Percentiles rank a stretch among this genome's conserved stretches.
Conservation (phyloP, 1,284 basidiomycete genomes). For the Ceratobasidium sp. region DNA sequence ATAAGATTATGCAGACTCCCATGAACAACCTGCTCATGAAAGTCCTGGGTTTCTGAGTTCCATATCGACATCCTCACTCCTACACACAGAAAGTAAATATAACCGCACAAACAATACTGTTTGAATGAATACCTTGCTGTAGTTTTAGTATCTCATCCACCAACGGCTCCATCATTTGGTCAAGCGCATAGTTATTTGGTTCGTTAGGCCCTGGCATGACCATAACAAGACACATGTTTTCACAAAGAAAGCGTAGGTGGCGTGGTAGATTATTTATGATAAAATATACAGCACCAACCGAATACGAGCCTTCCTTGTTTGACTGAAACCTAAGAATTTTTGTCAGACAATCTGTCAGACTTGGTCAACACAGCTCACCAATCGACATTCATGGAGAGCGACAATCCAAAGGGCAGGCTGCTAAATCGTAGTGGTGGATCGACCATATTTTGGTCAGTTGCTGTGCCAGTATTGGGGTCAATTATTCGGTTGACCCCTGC, state of each 20-base stretch:
- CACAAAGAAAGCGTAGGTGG: conserved; percentile 3
- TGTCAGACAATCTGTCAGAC: background rate
- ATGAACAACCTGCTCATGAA: background rate
- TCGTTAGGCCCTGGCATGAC: conserved; percentile 25
- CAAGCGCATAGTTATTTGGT: background rate
- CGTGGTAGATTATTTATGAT: conserved; percentile 6
- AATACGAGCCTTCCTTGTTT: background rate
- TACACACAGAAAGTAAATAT: too few species aligned
- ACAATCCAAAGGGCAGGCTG: conserved; percentile 2
- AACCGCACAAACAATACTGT: background rate
- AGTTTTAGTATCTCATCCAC: conserved; percentile 1
- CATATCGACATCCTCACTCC: background rate
- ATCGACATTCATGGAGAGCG: background rate
- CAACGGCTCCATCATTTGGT: conserved; percentile 14
- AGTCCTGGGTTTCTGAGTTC: background rate
- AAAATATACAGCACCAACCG: background rate
- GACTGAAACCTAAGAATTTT: conserved; percentile 1
- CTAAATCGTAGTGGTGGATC: conserved; percentile 9
- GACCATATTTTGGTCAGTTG: background rate
- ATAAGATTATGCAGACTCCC: background rate
- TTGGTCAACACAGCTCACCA: background rate
- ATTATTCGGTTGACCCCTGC: too few species aligned
- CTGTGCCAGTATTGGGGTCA: background rate
- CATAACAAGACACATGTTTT: conserved; percentile 2
- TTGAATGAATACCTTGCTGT: background rate